Conservation (phyloP, 495 filamentous ascomycete species). For the Choiromyces venosus region DNA sequence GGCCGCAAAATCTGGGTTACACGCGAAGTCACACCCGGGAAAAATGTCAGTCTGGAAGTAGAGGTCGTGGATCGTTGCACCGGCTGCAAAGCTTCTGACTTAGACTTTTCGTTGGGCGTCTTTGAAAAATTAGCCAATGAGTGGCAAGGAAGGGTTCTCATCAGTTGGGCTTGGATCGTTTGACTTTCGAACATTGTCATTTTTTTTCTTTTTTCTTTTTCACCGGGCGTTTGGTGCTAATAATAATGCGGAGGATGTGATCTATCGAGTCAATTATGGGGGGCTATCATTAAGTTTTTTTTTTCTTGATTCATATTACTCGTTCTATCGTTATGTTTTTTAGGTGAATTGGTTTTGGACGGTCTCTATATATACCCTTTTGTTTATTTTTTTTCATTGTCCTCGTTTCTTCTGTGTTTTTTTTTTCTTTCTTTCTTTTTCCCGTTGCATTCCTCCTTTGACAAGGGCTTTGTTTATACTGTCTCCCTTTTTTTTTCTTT, state of each 20-base stretch:
- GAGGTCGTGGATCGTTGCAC: conserved; percentile 70
- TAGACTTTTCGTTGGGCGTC: conserved; percentile 59
- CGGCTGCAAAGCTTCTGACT: conserved; percentile 58
- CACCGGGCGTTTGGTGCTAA: background rate
- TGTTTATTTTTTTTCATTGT: background rate
- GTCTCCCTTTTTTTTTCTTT: background rate
- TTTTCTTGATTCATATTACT: background rate
- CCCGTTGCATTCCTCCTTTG: background rate
- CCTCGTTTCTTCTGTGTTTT: background rate
- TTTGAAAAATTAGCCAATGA: conserved; percentile 58
- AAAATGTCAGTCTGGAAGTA: conserved; percentile 54
- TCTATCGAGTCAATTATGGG: background rate
- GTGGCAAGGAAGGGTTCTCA: conserved; percentile 54
- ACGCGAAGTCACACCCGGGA: conserved; percentile 44
- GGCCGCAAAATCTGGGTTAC: conserved; percentile 57
- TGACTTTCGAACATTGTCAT: too few species aligned
- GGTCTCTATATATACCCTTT: background rate
- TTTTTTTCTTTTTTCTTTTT: background rate
- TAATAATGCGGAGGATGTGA: background rate
- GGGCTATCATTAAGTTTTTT: background rate
- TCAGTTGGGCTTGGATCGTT: conserved; percentile 64
- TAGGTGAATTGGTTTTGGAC: background rate
- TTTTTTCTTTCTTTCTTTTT: too few species aligned
- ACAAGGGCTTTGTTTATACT: background rate
- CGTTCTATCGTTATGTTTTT: background rate